Percentiles rank a stretch among this genome's conserved stretches.
phyloP scores from a whole-genome alignment of 2,329 filamentous ascomycete genomes.

The Iodosphaeria phyllophila region DNA sequence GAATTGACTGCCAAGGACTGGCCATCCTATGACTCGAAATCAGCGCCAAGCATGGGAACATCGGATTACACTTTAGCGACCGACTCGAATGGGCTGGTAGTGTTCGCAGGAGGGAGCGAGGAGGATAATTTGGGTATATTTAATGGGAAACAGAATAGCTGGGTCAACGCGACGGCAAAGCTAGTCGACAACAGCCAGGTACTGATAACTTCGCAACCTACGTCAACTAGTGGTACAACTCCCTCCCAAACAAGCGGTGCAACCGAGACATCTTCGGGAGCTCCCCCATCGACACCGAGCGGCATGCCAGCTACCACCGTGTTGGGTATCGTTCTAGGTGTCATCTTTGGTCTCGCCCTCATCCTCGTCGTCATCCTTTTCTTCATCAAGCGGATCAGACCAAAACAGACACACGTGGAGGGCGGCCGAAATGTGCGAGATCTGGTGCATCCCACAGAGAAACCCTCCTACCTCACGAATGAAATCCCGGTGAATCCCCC shows the following conservation, averaged over 20 bases:
- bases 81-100: conserved; percentile 44
- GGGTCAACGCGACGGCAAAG: conserved; percentile 52
- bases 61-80: conserved; percentile 56
- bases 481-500: conserved; percentile 24
- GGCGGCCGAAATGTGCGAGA: conserved; percentile 23
- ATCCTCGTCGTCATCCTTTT: conserved; percentile 58
- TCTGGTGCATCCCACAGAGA: conserved; percentile 28
- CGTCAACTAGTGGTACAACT: conserved; percentile 9
- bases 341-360: conserved; percentile 55
- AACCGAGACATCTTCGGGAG: conserved; percentile 3
- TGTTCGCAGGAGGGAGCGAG: conserved; percentile 58
- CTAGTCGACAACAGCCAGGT: conserved; percentile 21
- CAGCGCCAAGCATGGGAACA: conserved; percentile 47
- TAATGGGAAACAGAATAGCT: conserved; percentile 54
- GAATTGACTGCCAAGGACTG: conserved; percentile 43
- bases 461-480: conserved; percentile 30
- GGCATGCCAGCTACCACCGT: conserved; percentile 34
- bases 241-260: conserved; percentile 6
- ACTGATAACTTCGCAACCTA: conserved; percentile 8
- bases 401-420: conserved; percentile 31
- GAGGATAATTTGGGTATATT: conserved; percentile 59
- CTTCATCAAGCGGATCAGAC: conserved; percentile 41
- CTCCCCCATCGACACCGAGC: conserved; percentile 9
- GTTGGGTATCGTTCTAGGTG: conserved; percentile 65
- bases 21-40: conserved; percentile 60